Evolutionary conservation across 1,284 basidiomycete species (phyloP), one percentile per base, ranked within the genome.

Genomic region (Naganishia sp.): DNA sequence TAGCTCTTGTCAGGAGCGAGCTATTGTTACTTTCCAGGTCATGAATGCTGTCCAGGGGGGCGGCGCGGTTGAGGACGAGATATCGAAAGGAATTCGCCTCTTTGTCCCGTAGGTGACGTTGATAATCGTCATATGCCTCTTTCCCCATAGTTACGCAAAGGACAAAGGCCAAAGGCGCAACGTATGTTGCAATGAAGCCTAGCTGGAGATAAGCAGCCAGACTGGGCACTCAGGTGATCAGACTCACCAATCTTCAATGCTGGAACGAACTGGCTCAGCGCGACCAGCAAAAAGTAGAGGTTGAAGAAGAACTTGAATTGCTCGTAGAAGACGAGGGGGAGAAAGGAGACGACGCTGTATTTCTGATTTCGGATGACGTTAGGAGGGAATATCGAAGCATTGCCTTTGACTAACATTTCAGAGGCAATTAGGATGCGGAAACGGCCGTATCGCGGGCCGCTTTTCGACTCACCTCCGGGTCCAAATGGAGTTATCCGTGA

Each of bases 281-380:
- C 95, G 17, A 99, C 96, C 15, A 98, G 87, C 4, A 99, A 86
- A 76, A 99, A 99, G 81, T 99, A 99, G 15, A 99, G 85, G 78
- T 99, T 99, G 88, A 97, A 99, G 84, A 99, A 99, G 84, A 96
- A 98, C 81, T 98, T 99, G 89, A 99, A 99, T 79, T 99, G 96
- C 79, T 98, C 94, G 80, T 98, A 99, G 77, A 99, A 88, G 50
- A 99, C 94, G 69, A 97, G 85, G 0, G 95, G 95, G 4, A 99
- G 84, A 82, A 99, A 99, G 10, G 92, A 92, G 80, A 93, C 84
- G 58, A 91, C 81, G 75, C 93, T 96, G 84, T 99, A 99, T 81
- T 99, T 99, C 79, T 98, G 95, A 75, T 99, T 99, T 71, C 92
- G 88, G 49, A 98, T 90, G 41, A 90, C 88, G 78, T 99, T 99